These are phyloP conservation scores for Entomortierella parvispora DNA, from an alignment of 192 early-diverging fungal genomes.

Conservation along the genomic window DNA sequence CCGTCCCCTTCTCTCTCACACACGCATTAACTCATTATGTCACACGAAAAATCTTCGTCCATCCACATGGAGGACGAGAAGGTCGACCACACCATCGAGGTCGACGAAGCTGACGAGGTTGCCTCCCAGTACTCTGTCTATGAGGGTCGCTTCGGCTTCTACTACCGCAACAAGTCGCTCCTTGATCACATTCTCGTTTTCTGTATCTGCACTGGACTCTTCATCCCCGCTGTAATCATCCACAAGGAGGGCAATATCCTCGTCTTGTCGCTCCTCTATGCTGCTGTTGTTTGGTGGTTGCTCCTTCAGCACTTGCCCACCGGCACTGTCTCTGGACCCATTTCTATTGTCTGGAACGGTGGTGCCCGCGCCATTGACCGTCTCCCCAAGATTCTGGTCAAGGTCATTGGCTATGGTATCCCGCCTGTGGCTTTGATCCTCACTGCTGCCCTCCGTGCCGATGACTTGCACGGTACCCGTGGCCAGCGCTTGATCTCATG, in stretches of 20 bases:
- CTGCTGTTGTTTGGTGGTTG: slow-evolving; percentile 36
- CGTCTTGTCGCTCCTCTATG: slow-evolving; percentile 37
- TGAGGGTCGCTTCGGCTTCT: slow-evolving; percentile 40
- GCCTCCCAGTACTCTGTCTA: slow-evolving; percentile 30
- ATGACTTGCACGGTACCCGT: slow-evolving; percentile 62
- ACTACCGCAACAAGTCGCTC: slow-evolving; percentile 11
- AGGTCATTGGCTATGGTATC: slow-evolving; percentile 32
- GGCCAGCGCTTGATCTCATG: slow-evolving; percentile 79
- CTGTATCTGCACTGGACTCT: slow-evolving; percentile 40
- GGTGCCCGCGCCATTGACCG: slow-evolving; percentile 18
- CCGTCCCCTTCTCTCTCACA: not conserved
- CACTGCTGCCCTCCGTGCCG: slow-evolving; percentile 66
- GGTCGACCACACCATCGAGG: slow-evolving; percentile 5
- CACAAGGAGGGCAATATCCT: slow-evolving; percentile 47
- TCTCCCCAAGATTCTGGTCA: slow-evolving; percentile 17
- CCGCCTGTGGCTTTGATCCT: slow-evolving; percentile 55
- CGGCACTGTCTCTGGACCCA: slow-evolving; percentile 18
- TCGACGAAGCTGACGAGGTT: slow-evolving; percentile 18
- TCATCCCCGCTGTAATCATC: slow-evolving; percentile 39
- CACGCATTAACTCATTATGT: not conserved
- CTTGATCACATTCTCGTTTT: slow-evolving; percentile 26
- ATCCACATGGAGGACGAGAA: slow-evolving; percentile 29
- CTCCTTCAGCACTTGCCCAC: slow-evolving; percentile 20
- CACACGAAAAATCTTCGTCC: slow-evolving; percentile 13
- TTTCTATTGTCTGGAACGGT: slow-evolving; percentile 22